Evolutionary conservation across 495 filamentous ascomycete species (phyloP), one percentile per base, ranked within the genome.

Genomic region (Thozetella sp.): DNA sequence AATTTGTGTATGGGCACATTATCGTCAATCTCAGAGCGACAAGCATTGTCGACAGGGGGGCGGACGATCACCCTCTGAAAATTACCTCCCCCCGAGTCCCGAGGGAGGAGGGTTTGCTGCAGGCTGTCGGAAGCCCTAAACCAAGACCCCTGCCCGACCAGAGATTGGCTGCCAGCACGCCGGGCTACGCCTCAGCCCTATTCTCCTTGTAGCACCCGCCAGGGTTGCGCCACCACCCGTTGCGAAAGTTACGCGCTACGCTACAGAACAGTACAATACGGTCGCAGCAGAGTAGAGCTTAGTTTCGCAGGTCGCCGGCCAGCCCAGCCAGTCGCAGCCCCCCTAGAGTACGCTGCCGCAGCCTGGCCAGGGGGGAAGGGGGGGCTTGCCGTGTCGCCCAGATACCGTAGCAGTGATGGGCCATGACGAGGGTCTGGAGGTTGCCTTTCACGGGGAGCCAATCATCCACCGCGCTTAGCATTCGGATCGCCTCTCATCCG

Each of bases 171-270:
- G 43, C 43, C 43, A 48, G 43, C n/a, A 48, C n/a, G 20, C 43
- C 20, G 43, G n/a, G 43, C 43, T 48, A 48, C 43, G 43, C 43
- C 43, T 48, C 43, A 48, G 43, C 43, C 43, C 20, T 48, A 48
- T 48, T 48, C 43, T 19, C n/a, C n/a, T 17, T n/a, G n/a, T n/a
- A n/a, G 17, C 30, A 37, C 17, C 30, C 30, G 30, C 30, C 17
- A 37, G 17, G 30, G 9, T 17, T 37, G 17, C 9, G 17, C 6
- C 30, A 9, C 9, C 30, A 37, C n/a, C n/a, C n/a, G n/a, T n/a
- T n/a, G n/a, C n/a, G n/a, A n/a, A n/a, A n/a, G n/a, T n/a, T n/a
- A n/a, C n/a, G n/a, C n/a, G n/a, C n/a, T n/a, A n/a, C n/a, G n/a
- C n/a, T n/a, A n/a, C n/a, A n/a, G n/a, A n/a, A n/a, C n/a, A n/a